Percentiles rank a stretch among this genome's conserved stretches.
These are phyloP conservation scores for Colletotrichum paranaense DNA, from an alignment of 2,329 filamentous ascomycete species.

Conservation along the genomic window DNA sequence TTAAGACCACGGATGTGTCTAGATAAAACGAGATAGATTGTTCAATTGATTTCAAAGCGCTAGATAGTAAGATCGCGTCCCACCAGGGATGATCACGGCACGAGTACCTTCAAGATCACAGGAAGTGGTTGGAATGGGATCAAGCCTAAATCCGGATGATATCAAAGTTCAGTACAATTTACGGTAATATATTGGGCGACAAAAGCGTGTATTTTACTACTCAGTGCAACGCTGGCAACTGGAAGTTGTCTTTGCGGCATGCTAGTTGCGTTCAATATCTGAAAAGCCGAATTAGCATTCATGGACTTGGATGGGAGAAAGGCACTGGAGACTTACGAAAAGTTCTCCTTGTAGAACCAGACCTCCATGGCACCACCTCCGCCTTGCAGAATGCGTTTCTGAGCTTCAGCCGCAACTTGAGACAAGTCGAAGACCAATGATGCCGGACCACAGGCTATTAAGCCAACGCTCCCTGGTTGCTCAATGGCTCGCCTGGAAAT, in stretches of 20 bases:
- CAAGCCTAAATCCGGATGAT: too few relatives aligned
- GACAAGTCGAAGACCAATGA: constrained; percentile 40
- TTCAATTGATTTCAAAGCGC: too few relatives aligned
- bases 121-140: too few relatives aligned
- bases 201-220: too few relatives aligned
- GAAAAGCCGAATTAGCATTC: background rate
- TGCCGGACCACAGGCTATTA: constrained; percentile 40
- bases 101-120: too few relatives aligned
- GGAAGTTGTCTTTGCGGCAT: background rate
- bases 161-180: too few relatives aligned
- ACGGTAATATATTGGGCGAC: too few relatives aligned
- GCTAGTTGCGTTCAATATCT: background rate
- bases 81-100: too few relatives aligned
- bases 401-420: constrained; percentile 36
- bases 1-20: too few relatives aligned
- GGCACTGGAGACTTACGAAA: constrained; percentile 35
- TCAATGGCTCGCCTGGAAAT: constrained; percentile 10
- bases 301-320: background rate
- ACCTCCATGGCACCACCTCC: constrained; percentile 35
- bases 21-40: too few relatives aligned
- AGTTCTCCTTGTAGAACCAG: constrained; percentile 41
- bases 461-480: constrained; percentile 33
- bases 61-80: too few relatives aligned
- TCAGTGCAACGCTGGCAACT: too few relatives aligned
- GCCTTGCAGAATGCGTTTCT: constrained; percentile 5